A percentile compares a stretch with the other conserved stretches of the same genome.
phyloP scores from a whole-genome alignment of 2,329 filamentous ascomycete species.

The Rhinocladiella mackenziei region DNA sequence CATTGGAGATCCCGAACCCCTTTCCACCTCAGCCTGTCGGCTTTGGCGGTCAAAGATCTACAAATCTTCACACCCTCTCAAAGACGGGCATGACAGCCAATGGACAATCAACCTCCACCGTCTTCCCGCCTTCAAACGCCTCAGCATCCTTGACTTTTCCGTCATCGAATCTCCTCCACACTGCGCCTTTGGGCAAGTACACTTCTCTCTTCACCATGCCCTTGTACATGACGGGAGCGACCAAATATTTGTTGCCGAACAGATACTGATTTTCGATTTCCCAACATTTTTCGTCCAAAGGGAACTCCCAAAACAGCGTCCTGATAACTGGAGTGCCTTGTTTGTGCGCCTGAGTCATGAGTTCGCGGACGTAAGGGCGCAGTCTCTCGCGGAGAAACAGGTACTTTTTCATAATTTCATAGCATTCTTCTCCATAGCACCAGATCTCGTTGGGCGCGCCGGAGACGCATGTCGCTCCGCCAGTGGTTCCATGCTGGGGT shows the following conservation, averaged over 20 bases:
- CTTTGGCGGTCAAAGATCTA: too few species aligned
- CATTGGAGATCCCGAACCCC: too few species aligned
- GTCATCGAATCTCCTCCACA: slow-evolving; percentile 40
- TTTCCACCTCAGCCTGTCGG: too few species aligned
- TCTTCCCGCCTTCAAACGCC: slow-evolving; percentile 38
- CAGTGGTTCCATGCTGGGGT: slow-evolving; percentile 39
- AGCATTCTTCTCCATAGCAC: slow-evolving; percentile 60
- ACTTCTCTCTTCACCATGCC: slow-evolving; percentile 44
- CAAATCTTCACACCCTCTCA: slow-evolving; percentile 17
- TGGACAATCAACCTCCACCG: slow-evolving; percentile 42
- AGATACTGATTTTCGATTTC: slow-evolving; percentile 60
- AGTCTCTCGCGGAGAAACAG: slow-evolving; percentile 56
- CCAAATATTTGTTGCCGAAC: slow-evolving; percentile 58
- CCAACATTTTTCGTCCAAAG: slow-evolving; percentile 54
- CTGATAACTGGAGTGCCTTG: slow-evolving; percentile 60
- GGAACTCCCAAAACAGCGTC: slow-evolving; percentile 62
- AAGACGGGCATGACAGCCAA: slow-evolving; percentile 50
- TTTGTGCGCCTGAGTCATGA: slow-evolving; percentile 60
- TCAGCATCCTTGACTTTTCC: slow-evolving; percentile 33
- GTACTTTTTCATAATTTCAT: slow-evolving; percentile 58
- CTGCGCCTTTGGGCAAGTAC: slow-evolving; percentile 51
- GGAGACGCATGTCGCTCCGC: slow-evolving; percentile 37
- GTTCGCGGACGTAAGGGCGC: slow-evolving; percentile 53
- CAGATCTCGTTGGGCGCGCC: slow-evolving; percentile 62
- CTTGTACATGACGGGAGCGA: slow-evolving; percentile 53